Conservation (phyloP, 1,284 basidiomycete species). For the Austroboletus rostrupii region DNA sequence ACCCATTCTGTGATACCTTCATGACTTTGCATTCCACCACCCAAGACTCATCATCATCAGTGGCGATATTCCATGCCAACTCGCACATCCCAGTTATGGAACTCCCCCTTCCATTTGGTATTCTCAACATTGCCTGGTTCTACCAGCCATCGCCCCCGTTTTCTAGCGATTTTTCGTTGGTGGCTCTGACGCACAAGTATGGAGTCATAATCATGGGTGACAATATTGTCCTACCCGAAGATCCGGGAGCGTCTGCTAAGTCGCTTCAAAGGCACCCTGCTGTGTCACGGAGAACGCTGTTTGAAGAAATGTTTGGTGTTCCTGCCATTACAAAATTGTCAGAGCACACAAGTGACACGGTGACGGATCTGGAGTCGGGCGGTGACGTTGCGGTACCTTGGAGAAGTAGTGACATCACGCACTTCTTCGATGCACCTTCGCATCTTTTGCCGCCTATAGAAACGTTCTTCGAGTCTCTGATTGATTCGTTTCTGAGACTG, state of each 20-base stretch:
- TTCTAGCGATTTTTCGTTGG: slow-evolving; percentile 46
- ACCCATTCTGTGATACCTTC: slow-evolving; percentile 56
- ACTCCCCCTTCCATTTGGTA: slow-evolving; percentile 54
- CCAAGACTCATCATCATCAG: slow-evolving; percentile 27
- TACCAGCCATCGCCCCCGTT: slow-evolving; percentile 30
- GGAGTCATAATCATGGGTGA: slow-evolving; percentile 64
- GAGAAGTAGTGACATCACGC: slow-evolving; percentile 40
- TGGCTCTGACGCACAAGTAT: slow-evolving; percentile 66
- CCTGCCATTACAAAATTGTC: slow-evolving; percentile 48
- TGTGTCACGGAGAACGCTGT: slow-evolving; percentile 54
- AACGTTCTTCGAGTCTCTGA: slow-evolving; percentile 69
- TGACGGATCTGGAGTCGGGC: slow-evolving; percentile 18
- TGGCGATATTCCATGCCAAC: slow-evolving; percentile 46
- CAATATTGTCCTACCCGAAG: slow-evolving; percentile 37
- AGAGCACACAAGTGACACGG: slow-evolving; percentile 11
- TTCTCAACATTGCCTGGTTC: slow-evolving; percentile 52
- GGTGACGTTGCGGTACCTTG: slow-evolving; percentile 28
- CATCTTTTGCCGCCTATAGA: slow-evolving; percentile 80
- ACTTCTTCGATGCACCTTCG: slow-evolving; percentile 69
- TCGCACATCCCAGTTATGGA: slow-evolving; percentile 43
- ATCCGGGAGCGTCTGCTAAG: slow-evolving; percentile 41
- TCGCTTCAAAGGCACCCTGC: slow-evolving; percentile 37
- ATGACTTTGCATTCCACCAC: slow-evolving; percentile 46
- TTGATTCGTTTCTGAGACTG: slow-evolving; percentile 59
- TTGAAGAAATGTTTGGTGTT: slow-evolving; percentile 82